Evolutionary conservation across 2,329 filamentous ascomycete genomes (phyloP).

Genomic region (Nemania sp.): DNA sequence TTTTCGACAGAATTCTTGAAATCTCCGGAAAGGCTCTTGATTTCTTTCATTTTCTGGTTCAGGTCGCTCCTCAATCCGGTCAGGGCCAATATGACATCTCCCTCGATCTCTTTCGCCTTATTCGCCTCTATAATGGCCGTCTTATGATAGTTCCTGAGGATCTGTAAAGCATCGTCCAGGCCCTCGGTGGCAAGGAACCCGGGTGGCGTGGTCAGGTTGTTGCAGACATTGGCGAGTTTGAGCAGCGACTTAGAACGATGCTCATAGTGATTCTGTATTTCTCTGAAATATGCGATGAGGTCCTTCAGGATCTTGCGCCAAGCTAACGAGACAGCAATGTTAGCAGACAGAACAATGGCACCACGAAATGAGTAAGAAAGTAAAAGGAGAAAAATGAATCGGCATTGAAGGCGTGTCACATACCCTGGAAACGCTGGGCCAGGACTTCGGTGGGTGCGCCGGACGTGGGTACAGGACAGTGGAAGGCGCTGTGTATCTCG

Average conservation of each 20-base stretch:
- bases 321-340: conserved; percentile 51
- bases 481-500: conserved; percentile 81
- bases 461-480: conserved; percentile 83
- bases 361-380: not conserved
- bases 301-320: conserved; percentile 97
- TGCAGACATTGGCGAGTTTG: conserved; percentile 82
- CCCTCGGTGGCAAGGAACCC: conserved; percentile 80
- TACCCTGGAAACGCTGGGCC: conserved; percentile 86
- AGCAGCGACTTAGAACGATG: conserved; percentile 77
- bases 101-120: conserved; percentile 88
- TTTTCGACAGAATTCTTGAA: conserved; percentile 97
- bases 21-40: conserved; percentile 88
- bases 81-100: conserved; percentile 86
- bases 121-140: conserved; percentile 77
- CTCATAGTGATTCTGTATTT: conserved; percentile 89
- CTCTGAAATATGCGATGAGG: conserved; percentile 89
- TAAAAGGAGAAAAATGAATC: not conserved
- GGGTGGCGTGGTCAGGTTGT: conserved; percentile 74
- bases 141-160: conserved; percentile 82
- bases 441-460: conserved; percentile 88
- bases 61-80: conserved; percentile 85
- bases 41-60: conserved; percentile 97
- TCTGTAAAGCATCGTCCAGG: conserved; percentile 82
- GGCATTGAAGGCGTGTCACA: conserved; percentile 33
- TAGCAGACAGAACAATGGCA: conserved; percentile 6